Conservation (phyloP, 371 early-diverging fungal species). For the Mortierella sp. region DNA sequence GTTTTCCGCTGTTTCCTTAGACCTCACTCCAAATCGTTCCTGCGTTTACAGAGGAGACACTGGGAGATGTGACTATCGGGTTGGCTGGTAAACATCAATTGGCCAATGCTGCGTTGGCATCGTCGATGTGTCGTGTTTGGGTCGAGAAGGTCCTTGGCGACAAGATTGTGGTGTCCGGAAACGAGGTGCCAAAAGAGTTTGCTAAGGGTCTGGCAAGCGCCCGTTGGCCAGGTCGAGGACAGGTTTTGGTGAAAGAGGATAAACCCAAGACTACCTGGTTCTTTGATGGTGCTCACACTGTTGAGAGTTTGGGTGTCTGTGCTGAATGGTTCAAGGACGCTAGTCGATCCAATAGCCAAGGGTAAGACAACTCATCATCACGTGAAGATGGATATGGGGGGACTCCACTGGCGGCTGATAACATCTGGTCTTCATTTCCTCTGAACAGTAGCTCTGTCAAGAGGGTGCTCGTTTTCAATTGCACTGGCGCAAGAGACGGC, state of each 20-base stretch:
- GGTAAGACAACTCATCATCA: slow-evolving; percentile 9
- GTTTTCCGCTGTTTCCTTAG: too few relatives aligned
- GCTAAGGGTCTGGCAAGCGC: slow-evolving; percentile 70
- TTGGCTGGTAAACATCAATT: slow-evolving; percentile 88
- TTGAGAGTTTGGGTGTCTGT: slow-evolving; percentile 82
- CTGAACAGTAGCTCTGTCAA: slow-evolving; percentile 34
- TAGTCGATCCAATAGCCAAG: slow-evolving; percentile 21
- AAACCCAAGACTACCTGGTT: slow-evolving; percentile 72
- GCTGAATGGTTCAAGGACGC: slow-evolving; percentile 76
- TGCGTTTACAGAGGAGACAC: slow-evolving; percentile 27
- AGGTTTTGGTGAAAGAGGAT: slow-evolving; percentile 61
- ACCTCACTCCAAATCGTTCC: slow-evolving; percentile 18
- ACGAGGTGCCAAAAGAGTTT: slow-evolving; percentile 60
- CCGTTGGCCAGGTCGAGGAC: slow-evolving; percentile 92
- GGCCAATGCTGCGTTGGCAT: slow-evolving; percentile 85
- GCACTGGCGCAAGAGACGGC: slow-evolving; percentile 85
- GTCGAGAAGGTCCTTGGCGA: slow-evolving; percentile 56
- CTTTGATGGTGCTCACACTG: slow-evolving; percentile 96
- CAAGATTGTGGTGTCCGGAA: slow-evolving; percentile 35
- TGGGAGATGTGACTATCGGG: slow-evolving; percentile 36
- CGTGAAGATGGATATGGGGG: too few relatives aligned
- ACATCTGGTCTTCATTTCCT: too few relatives aligned
- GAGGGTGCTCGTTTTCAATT: slow-evolving; percentile 85
- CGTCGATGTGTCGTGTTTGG: slow-evolving; percentile 75
- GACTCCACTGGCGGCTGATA: too few relatives aligned